Evolutionary conservation across 352 stramenopile genomes (phyloP), one percentile per base, ranked within the genome.

Genomic region (Phytophthora macrochlamydospora): DNA sequence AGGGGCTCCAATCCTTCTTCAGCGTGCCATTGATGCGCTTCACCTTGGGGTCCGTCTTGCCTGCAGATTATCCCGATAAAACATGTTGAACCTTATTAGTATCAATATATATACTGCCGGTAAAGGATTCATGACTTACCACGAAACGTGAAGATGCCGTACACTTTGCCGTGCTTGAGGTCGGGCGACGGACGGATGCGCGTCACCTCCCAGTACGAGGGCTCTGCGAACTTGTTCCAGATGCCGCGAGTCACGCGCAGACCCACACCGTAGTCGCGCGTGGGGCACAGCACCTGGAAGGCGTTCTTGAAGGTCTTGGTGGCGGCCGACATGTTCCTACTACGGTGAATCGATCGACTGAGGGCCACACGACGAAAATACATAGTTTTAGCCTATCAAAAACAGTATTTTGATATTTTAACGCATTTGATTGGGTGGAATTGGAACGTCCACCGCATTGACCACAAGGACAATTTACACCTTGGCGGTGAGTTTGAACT

Each of bases 111-210:
- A 70, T 31, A 58, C 32, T 24, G 4, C 18, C 18, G 18, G 18
- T 24, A 24, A 24, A 5, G 44, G 0, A 60, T 40, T 35, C n/a
- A 62, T 5, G 13, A 86, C 81, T 65, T 66, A 92, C 85, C 87
- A 40, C 87, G 87, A 70, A 93, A 95, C 8, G 85, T 93, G 65
- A 93, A 85, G 59, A 71, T 68, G 69, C 87, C 87, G 69, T 83
- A 95, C 35, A 87, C 83, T 76, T 95, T 95, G 78, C 87, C 87
- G 74, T 95, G 87, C 76, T 91, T 92, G 59, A 95, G 82, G 69
- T 95, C 87, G 1, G 57, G 60, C 49, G 87, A 87, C 37, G 87
- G 87, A 35, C 71, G 78, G 35, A 95, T 75, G 63, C 87, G 84
- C 71, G 88, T 91, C 63, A 95, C 81, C 70, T 95, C 87, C 79